Evolutionary conservation across 768 basidiomycete genomes (phyloP), one percentile per base, ranked within the genome.

Genomic region (Mycena vitilis): DNA sequence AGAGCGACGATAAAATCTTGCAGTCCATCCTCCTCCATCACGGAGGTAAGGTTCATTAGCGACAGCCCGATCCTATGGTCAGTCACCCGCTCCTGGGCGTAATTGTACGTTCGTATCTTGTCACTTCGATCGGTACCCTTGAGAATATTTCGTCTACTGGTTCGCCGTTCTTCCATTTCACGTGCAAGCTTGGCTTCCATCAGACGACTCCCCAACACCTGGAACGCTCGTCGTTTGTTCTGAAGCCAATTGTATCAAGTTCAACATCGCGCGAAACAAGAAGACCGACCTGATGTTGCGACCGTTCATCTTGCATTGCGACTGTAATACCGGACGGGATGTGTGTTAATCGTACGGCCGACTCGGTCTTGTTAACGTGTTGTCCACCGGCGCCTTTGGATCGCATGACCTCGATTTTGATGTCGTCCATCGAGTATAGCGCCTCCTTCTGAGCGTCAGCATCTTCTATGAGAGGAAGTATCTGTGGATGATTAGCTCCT

Each of bases 341-440:
- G 74, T 99, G 98, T 0, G 95, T 97, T 52, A 99, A 79, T 1
- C 98, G 91, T 23, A 99, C 96, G 3, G 98, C 97, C 3, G 97
- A 98, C 80, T 99, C 98, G 0, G 98, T 99, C 85, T 92, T 95
- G 81, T 99, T 99, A 74, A 99, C 98, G 80, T 99, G 97, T 92
- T 98, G 66, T 5, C 98, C 97, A 52, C 98, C 98, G 9, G 98
- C 97, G 30, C 98, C 98, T n/a, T 95, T 84, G 0, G 98, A 88
- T 30, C 98, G 90, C 96, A 98, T 98, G 54, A 98, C 95, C 77
- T 99, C 97, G 5, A 95, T 76, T 72, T 87, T 92, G 37, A 99
- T 88, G 57, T 99, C 98, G 60, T 93, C 92, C 81, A 96, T 90
- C 16, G 83, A 82, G 71, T 95, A 90, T 0, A 96, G 83, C 20